Percentiles rank a stretch among this genome's conserved stretches.
These are phyloP conservation scores for Cunninghamia lanceolata DNA, from an alignment of 75 land plant species.

Conservation along the genomic window DNA sequence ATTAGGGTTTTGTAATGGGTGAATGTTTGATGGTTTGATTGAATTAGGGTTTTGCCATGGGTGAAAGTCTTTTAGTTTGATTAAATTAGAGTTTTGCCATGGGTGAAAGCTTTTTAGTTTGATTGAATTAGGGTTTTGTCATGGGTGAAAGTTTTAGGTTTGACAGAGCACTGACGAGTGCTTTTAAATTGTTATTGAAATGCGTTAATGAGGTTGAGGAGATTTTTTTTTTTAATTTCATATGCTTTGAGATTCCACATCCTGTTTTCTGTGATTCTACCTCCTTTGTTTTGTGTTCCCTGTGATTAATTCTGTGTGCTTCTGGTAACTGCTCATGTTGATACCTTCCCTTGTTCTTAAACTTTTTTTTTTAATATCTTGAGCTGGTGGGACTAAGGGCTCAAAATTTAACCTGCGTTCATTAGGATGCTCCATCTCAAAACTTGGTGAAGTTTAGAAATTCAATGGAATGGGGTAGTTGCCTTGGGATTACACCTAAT, in stretches of 20 bases:
- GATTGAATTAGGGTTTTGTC: neutral
- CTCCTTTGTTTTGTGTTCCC: neutral
- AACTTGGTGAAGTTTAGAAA: neutral
- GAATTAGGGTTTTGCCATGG: too few relatives aligned
- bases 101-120: too few relatives aligned
- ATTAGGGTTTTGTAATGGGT: neutral
- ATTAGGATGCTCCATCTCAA: neutral
- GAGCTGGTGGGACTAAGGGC: neutral
- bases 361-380: too few relatives aligned
- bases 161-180: neutral
- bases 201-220: neutral
- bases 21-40: too few relatives aligned
- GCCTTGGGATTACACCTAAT: neutral
- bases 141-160: neutral
- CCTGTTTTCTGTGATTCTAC: too few relatives aligned
- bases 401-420: neutral
- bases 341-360: neutral
- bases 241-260: neutral
- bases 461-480: neutral
- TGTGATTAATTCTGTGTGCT: neutral
- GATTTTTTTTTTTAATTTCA: neutral
- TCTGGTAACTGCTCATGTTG: neutral
- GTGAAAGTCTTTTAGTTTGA: too few relatives aligned
- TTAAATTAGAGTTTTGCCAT: too few relatives aligned
- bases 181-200: neutral